Conservation (phyloP, 1,284 basidiomycete species). For the Rhodotorula sp. region DNA sequence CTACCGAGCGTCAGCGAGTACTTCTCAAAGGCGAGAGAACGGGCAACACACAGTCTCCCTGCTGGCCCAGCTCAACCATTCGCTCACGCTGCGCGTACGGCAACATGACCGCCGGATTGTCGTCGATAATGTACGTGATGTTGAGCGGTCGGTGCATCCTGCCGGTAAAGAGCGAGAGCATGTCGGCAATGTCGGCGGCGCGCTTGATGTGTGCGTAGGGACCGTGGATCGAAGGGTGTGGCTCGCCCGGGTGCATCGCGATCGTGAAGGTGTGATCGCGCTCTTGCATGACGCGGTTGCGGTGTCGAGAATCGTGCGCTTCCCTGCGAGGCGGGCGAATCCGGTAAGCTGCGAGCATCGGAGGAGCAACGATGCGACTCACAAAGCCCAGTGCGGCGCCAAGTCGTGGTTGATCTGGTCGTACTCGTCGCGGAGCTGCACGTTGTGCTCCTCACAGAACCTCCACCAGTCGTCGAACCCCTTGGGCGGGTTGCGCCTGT, state of each 20-base stretch:
- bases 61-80: slow-evolving; percentile 50
- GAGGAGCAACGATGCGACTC: not conserved
- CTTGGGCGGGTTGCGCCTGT: slow-evolving; percentile 71
- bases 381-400: slow-evolving; percentile 41
- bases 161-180: slow-evolving; percentile 48
- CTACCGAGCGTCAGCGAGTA: not conserved
- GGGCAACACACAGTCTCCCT: slow-evolving; percentile 49
- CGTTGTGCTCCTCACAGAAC: slow-evolving; percentile 43
- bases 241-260: slow-evolving; percentile 33
- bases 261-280: slow-evolving; percentile 44
- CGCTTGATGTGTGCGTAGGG: slow-evolving; percentile 39
- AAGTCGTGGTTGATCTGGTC: slow-evolving; percentile 45
- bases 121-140: slow-evolving; percentile 53
- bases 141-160: slow-evolving; percentile 48
- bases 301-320: slow-evolving; percentile 37
- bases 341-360: no score
- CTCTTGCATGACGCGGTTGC: slow-evolving; percentile 43
- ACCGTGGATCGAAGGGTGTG: slow-evolving; percentile 26
- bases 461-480: slow-evolving; percentile 66
- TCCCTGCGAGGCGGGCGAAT: slow-evolving; percentile 19
- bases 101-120: slow-evolving; percentile 54
- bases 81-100: slow-evolving; percentile 50
- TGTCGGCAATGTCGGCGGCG: slow-evolving; percentile 43
- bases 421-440: slow-evolving; percentile 46
- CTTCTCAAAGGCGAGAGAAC: not conserved